Conservation (phyloP, 176 grass and related monocot genomes). For the Thinopyrum elongatum region DNA sequence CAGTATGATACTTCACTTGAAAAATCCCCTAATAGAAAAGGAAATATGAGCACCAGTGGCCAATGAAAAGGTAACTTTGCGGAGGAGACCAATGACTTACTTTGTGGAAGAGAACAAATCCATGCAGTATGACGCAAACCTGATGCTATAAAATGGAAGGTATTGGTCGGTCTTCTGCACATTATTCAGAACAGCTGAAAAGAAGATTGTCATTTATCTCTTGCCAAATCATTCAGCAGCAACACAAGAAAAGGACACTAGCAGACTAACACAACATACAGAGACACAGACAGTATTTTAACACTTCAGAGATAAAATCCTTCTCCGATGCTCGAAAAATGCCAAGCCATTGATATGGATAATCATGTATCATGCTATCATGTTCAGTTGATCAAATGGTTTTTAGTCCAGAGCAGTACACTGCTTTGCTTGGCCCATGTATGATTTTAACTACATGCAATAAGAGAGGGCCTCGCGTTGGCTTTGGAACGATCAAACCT, state of each 20-base stretch:
- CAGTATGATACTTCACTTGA: not conserved
- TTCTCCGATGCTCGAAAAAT: not conserved
- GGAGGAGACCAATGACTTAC: too few relatives aligned
- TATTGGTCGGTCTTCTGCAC: conserved; percentile 55
- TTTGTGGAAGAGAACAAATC: not conserved
- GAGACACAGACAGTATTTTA: not conserved
- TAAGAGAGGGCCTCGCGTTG: too few relatives aligned
- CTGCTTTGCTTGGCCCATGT: not conserved
- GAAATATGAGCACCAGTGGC: not conserved
- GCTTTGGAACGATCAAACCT: too few relatives aligned
- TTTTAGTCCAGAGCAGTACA: not conserved
- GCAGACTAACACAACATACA: not conserved
- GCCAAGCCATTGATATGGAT: not conserved
- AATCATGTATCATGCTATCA: not conserved
- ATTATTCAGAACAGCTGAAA: conserved; percentile 65
- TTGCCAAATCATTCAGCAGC: conserved; percentile 8
- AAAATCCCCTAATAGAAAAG: not conserved
- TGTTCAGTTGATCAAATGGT: not conserved
- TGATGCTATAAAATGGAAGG: conserved; percentile 30
- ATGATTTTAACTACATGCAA: too few relatives aligned
- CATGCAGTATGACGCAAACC: not conserved
- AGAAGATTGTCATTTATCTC: conserved; percentile 27
- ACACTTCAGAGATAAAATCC: too few relatives aligned
- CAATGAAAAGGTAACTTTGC: not conserved
- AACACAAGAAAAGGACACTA: not conserved